phyloP scores from a whole-genome alignment of 2,329 filamentous ascomycete species.

The Cladophialophora exuberans region DNA sequence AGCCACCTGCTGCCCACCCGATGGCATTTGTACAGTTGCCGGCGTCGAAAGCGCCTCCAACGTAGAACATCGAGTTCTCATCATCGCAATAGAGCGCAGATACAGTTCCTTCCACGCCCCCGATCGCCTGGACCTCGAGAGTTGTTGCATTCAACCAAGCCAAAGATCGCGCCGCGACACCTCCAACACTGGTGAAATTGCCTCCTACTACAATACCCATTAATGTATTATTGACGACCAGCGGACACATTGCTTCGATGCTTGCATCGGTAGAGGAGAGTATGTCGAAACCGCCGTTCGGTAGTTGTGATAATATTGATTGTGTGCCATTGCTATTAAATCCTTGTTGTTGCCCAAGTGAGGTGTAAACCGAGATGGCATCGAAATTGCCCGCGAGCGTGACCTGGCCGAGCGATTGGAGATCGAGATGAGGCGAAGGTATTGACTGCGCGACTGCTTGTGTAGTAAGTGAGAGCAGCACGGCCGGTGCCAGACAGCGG shows the following conservation, averaged over 20 bases:
- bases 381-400: conserved; percentile 88
- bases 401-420: conserved; percentile 77
- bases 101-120: conserved; percentile 82
- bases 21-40: conserved; percentile 88
- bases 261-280: conserved; percentile 78
- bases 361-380: conserved; percentile 88
- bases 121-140: conserved; percentile 69
- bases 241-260: conserved; percentile 86
- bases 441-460: conserved; percentile 44
- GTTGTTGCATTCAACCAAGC: conserved; percentile 79
- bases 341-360: conserved; percentile 74
- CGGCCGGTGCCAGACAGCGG: conserved; percentile 19
- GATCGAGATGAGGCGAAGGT: conserved; percentile 74
- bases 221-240: conserved; percentile 68
- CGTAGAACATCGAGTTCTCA: conserved; percentile 76
- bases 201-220: conserved; percentile 84
- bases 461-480: conserved; percentile 23
- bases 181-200: conserved; percentile 90
- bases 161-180: conserved; percentile 73
- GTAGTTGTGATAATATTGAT: conserved; percentile 77
- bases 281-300: conserved; percentile 79
- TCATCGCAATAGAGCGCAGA: conserved; percentile 81
- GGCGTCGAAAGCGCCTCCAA: conserved; percentile 83
- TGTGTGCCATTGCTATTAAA: conserved; percentile 75
- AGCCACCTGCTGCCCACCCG: conserved; percentile 71